Conservation (phyloP, 495 filamentous ascomycete species). For the Podospora comata region DNA sequence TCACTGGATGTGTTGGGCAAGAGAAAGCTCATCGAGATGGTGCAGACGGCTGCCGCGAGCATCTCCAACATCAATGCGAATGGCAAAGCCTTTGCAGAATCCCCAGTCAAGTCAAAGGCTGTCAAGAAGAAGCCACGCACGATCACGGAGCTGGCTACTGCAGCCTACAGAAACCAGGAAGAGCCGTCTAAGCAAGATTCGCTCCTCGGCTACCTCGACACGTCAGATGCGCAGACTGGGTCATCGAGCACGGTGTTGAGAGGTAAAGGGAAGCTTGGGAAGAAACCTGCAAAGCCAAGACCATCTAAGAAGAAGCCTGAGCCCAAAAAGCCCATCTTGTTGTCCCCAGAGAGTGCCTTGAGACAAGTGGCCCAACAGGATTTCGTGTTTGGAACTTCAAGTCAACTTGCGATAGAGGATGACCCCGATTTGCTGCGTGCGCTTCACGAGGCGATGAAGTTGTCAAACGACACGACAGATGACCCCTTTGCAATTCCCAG, state of each 20-base stretch:
- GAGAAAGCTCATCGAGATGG: constrained; percentile 50
- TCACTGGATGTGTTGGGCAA: constrained; percentile 40
- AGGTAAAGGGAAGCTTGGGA: constrained; percentile 32
- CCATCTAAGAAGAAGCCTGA: constrained; percentile 43
- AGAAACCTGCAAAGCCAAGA: constrained; percentile 32
- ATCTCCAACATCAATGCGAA: constrained; percentile 24
- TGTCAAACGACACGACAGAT: constrained; percentile 50
- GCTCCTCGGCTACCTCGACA: constrained; percentile 34
- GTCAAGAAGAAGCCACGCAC: constrained; percentile 75
- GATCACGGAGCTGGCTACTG: constrained; percentile 79
- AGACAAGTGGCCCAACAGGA: constrained; percentile 69
- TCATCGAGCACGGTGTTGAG: constrained; percentile 26
- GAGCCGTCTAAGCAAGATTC: constrained; percentile 26
- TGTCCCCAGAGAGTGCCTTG: constrained; percentile 71
- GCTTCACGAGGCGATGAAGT: constrained; percentile 64
- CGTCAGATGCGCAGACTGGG: constrained; percentile 1
- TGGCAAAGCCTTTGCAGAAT: constrained; percentile 24
- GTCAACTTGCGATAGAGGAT: constrained; percentile 76
- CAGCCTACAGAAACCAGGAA: constrained; percentile 56
- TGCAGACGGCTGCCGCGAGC: constrained; percentile 17
- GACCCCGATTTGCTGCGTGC: constrained; percentile 66
- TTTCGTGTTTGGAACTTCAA: constrained; percentile 88
- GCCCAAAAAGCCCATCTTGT: constrained; percentile 50
- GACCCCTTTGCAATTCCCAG: constrained; percentile 38
- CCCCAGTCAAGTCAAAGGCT: constrained; percentile 51